Base-by-base conservation (phyloP, 768 basidiomycete species). In the Russula ochroleuca region DNA sequence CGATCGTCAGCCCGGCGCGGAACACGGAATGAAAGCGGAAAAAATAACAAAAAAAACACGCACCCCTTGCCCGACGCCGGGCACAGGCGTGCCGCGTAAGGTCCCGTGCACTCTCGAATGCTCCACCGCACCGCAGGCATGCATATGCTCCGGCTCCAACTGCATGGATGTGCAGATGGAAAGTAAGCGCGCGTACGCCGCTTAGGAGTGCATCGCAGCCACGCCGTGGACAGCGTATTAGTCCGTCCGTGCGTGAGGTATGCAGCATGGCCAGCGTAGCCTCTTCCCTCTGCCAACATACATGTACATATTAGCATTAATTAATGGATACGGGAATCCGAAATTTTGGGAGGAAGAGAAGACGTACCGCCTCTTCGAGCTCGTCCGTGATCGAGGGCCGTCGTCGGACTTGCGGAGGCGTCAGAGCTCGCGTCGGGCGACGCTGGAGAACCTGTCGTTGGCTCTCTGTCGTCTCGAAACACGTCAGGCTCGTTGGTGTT, bases 121-220 rank as follows among this genome's bases (percentile, higher is more conserved):
- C 33, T 2, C 67, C 67, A 0, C 54, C 57, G 49, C 67, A 68
- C 15, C 56, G 54, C 31, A 55, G 10, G 38, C 67, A 68, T 5
- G 49, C 38, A 17, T 57, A 60, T n/a, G 64, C 25, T 2, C 59
- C 48, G 4, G 41, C 59, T 8, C 61, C 31, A 31, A 68, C 57
- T 14, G 59, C 51, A 38, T 68, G 68, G 4, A 68, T 67, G 38
- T 68, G 68, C 40, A 68, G 37, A 40, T 68, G 68, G 55, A 53
- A 64, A 19, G 68, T 64, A 25, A 68, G 58, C 35, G 66, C 68
- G 6, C 57, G 50, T 25, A 68, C 68, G 35, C 61, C 62, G 7
- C 21, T 48, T 8, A 68, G 57, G 17, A 67, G 45, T 15, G 63
- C 66, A 14, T 43, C 38, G 37, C 68, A 68, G 6, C 62, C 62